A percentile compares a stretch with the other conserved stretches of the same genome.
These are phyloP conservation scores for Nemania sp. DNA, from an alignment of 2,329 filamentous ascomycete genomes.

Conservation along the genomic window DNA sequence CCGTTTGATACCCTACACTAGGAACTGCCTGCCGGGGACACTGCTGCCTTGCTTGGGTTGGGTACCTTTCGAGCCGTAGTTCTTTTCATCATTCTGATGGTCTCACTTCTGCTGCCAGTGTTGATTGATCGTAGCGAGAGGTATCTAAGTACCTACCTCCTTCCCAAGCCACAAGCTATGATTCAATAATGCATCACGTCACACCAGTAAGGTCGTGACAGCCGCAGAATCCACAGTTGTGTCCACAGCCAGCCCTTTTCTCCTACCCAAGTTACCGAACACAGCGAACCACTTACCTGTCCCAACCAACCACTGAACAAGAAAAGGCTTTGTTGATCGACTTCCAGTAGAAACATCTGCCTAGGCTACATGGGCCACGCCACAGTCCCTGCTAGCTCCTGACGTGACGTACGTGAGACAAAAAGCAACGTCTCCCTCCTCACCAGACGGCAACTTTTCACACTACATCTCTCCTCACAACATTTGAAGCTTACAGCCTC, in stretches of 20 bases:
- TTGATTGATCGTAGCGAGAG: too few relatives aligned
- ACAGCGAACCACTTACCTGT: too few relatives aligned
- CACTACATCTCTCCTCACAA: background rate
- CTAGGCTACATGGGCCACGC: background rate
- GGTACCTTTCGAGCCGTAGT: too few relatives aligned
- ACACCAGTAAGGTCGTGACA: too few relatives aligned
- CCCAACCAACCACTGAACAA: too few relatives aligned
- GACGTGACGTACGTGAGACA: constrained; percentile 29
- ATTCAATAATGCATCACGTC: too few relatives aligned
- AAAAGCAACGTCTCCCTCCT: background rate
- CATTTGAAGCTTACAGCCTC: background rate
- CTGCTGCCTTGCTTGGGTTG: background rate
- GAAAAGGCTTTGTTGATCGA: constrained; percentile 5
- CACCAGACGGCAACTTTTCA: background rate
- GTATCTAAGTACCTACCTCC: background rate
- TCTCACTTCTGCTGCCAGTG: too few relatives aligned
- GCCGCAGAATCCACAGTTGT: too few relatives aligned
- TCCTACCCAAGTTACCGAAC: too few relatives aligned
- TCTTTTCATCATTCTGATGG: constrained; percentile 16
- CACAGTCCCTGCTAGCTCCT: constrained; percentile 4
- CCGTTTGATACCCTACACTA: too few relatives aligned
- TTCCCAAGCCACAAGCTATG: constrained; percentile 12
- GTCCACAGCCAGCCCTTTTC: too few relatives aligned
- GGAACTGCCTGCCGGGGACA: too few relatives aligned
- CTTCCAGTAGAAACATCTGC: background rate